Evolutionary conservation across 2,329 filamentous ascomycete genomes (phyloP), one percentile per base, ranked within the genome.

Genomic region (Zelopaecilomyces penicillatus): DNA sequence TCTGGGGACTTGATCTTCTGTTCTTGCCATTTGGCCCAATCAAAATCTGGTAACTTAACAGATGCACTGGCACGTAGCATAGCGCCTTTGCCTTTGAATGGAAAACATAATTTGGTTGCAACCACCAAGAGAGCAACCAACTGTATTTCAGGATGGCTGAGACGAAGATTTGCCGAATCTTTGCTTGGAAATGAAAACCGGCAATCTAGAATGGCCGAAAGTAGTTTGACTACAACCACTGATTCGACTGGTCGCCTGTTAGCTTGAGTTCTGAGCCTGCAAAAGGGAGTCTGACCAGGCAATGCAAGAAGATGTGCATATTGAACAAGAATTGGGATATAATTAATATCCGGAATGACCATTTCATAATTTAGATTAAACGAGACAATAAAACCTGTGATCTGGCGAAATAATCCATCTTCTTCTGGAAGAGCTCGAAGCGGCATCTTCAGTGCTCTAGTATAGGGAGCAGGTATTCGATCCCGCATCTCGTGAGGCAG

Each of bases 81-180:
- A 32, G 58, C 62, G 6, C 73, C 75, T 52, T 70, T 56, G 26
- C 69, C 67, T 55, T 87, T 80, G 37, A 95, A 79, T 0, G 91
- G 87, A 54, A 87, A 89, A 19, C 85, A 70, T 3, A 95, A 62
- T 55, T 96, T 96, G 4, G 84, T 80, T 4, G 85, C 80, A 10
- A 95, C 73, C 3, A 95, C 69, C 4, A 95, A 62, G 4, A 87
- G 67, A 4, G 82, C 73, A 44, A 88, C 70, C 1, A 96, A 66
- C 37, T 85, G 76, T 5, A 86, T 69, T 57, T 97, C 93, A 0
- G 93, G 88, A 50, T 84, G 75, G 41, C 80, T 70, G 11, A 82
- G 65, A 6, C 75, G 64, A 28, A 71, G 64, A 47, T 70, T 64
- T 48, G 65, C 64, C 42, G 62, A 58, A 30, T 63, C 67, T 4